Base-by-base conservation (phyloP, 2,329 filamentous ascomycete genomes). In the Nemania bipapillata region DNA sequence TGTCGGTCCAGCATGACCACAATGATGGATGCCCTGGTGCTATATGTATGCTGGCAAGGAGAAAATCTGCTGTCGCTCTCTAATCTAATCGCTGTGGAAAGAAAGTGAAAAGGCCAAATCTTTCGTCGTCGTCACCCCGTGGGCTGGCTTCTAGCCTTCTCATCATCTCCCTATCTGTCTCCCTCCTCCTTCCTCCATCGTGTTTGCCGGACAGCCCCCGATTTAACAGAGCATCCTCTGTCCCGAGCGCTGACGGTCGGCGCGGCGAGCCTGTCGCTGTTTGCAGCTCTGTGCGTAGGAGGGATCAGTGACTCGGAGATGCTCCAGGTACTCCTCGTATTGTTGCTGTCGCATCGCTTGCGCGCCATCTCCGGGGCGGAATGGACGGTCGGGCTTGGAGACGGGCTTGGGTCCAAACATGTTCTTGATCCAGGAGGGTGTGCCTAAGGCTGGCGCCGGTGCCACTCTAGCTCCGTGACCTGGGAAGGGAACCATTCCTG, bases 321-420 rank as follows among this genome's bases (percentile, higher is more conserved):
- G 62, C 63, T 79, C 77, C 7, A 79, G 74, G 30, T 77, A 79
- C 22, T 72, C 72, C 63, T 79, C 77, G 63, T 78, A 79, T 35
- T 70, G 57, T 53, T 74, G 72, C 45, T 79, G 77, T 11, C 74
- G 66, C 53, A 62, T 63, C 1, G 69, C 55, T 47, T 71, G 73
- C 2, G 20, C 22, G 5, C 64, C 63, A 49, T 78, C 76, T n/a
- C 70, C 70, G 1, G 72, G 71, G 8, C 68, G 65, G 50, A 70
- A 68, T 1, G 74, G 73, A 6, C 72, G 71, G 45, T 71, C 74
- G 1, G 77, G 77, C 63, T 79, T 79, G 15, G 69, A 71, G 0
- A 79, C 77, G 1, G 77, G 77, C 72, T 77, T 79, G 2, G 77
- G 77, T 6, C 77, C 77, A 56, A 77, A 76, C 20, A 65, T 56